These are phyloP conservation scores for Populus alba DNA, from an alignment of 345 rosid species.

Conservation along the genomic window DNA sequence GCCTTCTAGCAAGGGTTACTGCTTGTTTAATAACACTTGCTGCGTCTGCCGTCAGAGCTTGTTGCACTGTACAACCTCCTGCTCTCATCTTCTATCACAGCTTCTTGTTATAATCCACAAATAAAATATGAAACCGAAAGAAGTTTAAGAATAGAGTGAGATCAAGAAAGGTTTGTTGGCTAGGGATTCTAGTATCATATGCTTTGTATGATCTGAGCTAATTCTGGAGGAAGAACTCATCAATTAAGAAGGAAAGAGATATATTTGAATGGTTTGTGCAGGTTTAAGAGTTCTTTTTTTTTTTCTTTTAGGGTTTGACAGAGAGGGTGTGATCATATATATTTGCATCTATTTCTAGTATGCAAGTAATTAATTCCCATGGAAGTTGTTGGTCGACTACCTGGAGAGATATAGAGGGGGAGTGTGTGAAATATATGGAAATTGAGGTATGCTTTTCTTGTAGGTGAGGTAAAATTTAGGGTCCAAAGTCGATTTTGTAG, in stretches of 20 bases:
- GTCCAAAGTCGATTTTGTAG: conserved; percentile 76
- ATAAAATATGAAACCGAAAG: not conserved
- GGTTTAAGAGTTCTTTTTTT: not conserved
- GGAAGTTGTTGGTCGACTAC: conserved; percentile 9
- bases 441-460: conserved; percentile 28
- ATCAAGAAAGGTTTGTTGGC: not conserved
- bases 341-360: not conserved
- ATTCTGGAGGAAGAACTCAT: not conserved
- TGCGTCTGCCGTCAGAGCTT: conserved; percentile 32
- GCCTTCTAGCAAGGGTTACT: conserved; percentile 21
- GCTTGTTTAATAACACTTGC: conserved; percentile 29
- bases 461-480: conserved; percentile 22
- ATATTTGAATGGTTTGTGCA: not conserved
- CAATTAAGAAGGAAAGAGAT: not conserved
- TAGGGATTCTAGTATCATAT: not conserved
- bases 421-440: conserved; percentile 19
- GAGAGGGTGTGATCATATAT: not conserved
- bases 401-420: conserved; percentile 15
- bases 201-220: not conserved
- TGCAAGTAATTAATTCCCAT: not conserved
- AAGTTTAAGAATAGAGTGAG: not conserved
- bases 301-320: not conserved
- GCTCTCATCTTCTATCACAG: conserved; percentile 24
- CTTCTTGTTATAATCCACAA: not conserved
- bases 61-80: conserved; percentile 33